Evolutionary conservation across 2,329 filamentous ascomycete genomes (phyloP), one percentile per base, ranked within the genome.

Genomic region (Coniochaeta sp.): DNA sequence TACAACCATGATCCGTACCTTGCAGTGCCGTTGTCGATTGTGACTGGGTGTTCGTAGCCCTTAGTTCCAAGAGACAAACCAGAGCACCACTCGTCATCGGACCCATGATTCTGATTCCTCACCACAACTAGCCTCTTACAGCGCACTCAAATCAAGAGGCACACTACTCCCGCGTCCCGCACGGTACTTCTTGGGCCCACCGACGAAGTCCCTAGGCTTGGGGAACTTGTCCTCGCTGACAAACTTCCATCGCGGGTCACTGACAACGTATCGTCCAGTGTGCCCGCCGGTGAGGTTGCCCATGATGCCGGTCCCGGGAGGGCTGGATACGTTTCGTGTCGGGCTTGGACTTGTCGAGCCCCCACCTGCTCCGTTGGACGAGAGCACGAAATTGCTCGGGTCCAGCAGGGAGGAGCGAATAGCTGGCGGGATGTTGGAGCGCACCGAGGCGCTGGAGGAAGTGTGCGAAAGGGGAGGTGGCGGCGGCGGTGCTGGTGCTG

Each of bases 121-220:
- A 3, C 50, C 6, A 11, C 19, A 9, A 36, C 3, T 33, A 33
- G 16, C 16, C 54, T 24, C n/a, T 58, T 55, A 76, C 54, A 89
- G 80, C 16, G 81, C 79, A 65, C 79, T 85, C 70, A 99, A 74
- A 77, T 98, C 91, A 67, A 98, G 78, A 33, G 95, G 95, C 66
- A 98, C 93, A 78, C 90, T 97, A 76, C 92, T 97, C 34, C 92
- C 93, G 70, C 93, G 84, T 9, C 95, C 95, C 38, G 95, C 95
- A 64, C 93, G 82, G 74, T 98, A 99, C 71, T 85, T 86, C 72
- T 89, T 92, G 22, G 82, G 76, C 3, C 84, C 86, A n/a, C 89
- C 89, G 1, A 80, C 76, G 70, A 96, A 97, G 1, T 89, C 86
- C 68, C 93, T 82, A 24, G 93, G 93, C 67, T 92, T 93, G 0